Evolutionary conservation across 1,284 basidiomycete species (phyloP), one percentile per base, ranked within the genome.

Genomic region (Marasmius fiardii): DNA sequence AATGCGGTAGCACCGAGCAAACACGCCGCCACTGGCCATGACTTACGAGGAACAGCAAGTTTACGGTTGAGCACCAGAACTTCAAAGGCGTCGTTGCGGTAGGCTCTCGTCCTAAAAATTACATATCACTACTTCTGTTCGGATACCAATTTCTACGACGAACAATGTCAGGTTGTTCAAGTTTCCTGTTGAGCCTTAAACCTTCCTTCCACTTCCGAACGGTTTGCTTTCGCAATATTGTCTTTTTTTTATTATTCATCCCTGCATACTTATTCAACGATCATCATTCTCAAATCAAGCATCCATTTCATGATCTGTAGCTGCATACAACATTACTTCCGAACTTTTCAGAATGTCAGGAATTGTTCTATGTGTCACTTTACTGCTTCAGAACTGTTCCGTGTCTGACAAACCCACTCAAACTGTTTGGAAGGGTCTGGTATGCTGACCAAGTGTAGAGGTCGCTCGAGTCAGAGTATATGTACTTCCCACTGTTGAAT

Each of bases 191-290:
- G 28, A 4, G 28, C 28, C 28, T 10, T 31, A 4, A 4, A 31
- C 28, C 28, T 31, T 10, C 5, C 28, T 31, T 31, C 10, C 28
- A n/a, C n/a, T n/a, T n/a, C n/a, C n/a, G n/a, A n/a, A n/a, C n/a
- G n/a, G n/a, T n/a, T n/a, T n/a, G n/a, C n/a, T n/a, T n/a, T n/a
- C n/a, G n/a, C n/a, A n/a, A n/a, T n/a, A n/a, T 10, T 31, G 28
- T 31, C 28, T 10, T 31, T 31, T 31, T 31, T 31, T 31, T 10
- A 31, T 31, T 70, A 93, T 1, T 78, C 80, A 0, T 79, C n/a
- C 7, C 16, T 24, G 14, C 14, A 14, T 16, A 47, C 21, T 47
- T 26, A 21, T 47, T 21, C 20, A 11, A 21, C 18, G 44, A 44
- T 47, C 18, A 47, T 47, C n/a, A 47, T 21, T n/a, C 20, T 26